A percentile compares a stretch with the other conserved stretches of the same genome.
These are phyloP conservation scores for Zychaea mexicana DNA, from an alignment of 371 early-diverging fungal genomes.

Conservation along the genomic window DNA sequence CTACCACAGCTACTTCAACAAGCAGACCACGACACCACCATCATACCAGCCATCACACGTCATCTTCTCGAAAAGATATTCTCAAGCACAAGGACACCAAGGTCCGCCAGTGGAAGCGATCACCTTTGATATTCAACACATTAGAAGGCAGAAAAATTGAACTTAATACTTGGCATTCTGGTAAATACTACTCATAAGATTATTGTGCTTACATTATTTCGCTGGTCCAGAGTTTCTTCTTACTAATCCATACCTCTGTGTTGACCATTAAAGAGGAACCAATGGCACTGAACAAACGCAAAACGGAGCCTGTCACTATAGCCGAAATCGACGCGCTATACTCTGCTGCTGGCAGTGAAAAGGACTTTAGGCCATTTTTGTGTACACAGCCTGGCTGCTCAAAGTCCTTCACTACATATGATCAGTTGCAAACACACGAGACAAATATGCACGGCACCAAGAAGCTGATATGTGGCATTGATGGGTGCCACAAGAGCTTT, in stretches of 20 bases:
- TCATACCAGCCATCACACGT: neutral
- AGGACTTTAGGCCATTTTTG: constrained; percentile 48
- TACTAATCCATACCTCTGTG: too few relatives aligned
- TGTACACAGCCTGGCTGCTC: constrained; percentile 52
- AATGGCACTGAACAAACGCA: constrained; percentile 37
- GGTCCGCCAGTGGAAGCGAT: constrained; percentile 31
- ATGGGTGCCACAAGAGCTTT: constrained; percentile 53
- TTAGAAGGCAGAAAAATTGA: constrained; percentile 32
- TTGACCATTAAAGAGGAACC: constrained; percentile 33
- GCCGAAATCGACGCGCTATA: constrained; percentile 50
- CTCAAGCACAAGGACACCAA: constrained; percentile 39
- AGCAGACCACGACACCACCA: neutral
- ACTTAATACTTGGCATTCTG: constrained; percentile 34
- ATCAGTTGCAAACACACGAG: constrained; percentile 51
- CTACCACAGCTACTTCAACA: neutral
- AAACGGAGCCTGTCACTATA: constrained; percentile 44
- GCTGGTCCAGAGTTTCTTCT: too few relatives aligned
- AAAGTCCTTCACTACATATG: constrained; percentile 47
- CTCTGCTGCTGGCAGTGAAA: constrained; percentile 44
- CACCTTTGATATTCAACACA: constrained; percentile 35
- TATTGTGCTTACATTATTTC: too few relatives aligned
- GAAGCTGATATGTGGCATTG: constrained; percentile 49
- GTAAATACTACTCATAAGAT: too few relatives aligned
- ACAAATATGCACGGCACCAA: constrained; percentile 55
- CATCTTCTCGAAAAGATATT: constrained; percentile 24